Evolutionary conservation across 225 moss, liverwort and hornwort genomes (phyloP).

Genomic region (Pseudoscleropodium purum): DNA sequence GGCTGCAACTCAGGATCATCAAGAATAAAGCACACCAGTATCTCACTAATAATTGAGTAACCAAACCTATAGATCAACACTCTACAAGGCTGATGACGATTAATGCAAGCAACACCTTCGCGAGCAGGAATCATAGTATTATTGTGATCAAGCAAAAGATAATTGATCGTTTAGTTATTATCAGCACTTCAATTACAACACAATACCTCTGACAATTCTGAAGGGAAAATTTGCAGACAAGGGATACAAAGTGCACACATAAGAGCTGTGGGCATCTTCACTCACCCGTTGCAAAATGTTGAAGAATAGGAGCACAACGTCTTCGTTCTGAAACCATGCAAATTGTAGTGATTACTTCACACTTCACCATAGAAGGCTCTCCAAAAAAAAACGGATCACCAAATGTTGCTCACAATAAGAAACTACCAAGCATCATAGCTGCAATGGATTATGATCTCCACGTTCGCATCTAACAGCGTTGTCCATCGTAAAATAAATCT

Average conservation of each 20-base stretch:
- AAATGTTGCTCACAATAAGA: not conserved
- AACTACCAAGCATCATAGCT: not conserved
- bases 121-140: not conserved
- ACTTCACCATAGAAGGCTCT: not conserved
- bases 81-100: not conserved
- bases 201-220: not conserved
- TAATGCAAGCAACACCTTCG: not conserved
- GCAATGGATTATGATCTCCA: not conserved
- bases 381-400: not conserved
- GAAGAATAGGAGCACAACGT: conserved; percentile 71
- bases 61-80: not conserved
- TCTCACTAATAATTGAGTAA: not conserved
- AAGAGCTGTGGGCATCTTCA: conserved; percentile 1
- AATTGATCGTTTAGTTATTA: not conserved
- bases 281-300: conserved; percentile 62
- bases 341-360: not conserved
- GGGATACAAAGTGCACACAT: not conserved
- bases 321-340: conserved; percentile 56
- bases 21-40: not conserved
- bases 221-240: not conserved
- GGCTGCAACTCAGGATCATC: not conserved
- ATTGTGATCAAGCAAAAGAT: not conserved
- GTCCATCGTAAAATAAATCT: not conserved
- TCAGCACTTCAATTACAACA: not conserved
- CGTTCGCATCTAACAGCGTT: not conserved